Conservation (phyloP, 352 stramenopile species). For the Globisporangium takayamanum region DNA sequence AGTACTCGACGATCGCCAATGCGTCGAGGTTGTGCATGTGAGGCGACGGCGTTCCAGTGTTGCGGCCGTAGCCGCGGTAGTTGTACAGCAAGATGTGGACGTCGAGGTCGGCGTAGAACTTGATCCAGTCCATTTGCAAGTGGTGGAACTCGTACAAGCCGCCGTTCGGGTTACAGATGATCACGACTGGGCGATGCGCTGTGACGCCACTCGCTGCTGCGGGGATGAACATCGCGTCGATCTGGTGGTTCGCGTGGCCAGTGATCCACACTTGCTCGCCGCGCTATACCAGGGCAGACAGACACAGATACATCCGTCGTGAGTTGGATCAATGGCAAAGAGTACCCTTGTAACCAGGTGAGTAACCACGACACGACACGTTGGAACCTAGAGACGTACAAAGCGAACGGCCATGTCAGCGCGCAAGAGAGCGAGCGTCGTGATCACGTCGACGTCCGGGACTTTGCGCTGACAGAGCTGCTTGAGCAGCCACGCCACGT, state of each 20-base stretch:
- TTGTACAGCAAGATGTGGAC: slow-evolving; percentile 85
- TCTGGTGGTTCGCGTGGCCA: slow-evolving; percentile 44
- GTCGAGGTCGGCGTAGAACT: slow-evolving; percentile 77
- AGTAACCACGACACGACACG: not conserved
- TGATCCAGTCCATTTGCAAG: slow-evolving; percentile 87
- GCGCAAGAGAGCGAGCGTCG: slow-evolving; percentile 75
- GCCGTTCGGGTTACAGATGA: slow-evolving; percentile 84
- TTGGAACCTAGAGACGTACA: slow-evolving; percentile 28
- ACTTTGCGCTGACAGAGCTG: slow-evolving; percentile 42
- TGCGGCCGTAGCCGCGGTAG: slow-evolving; percentile 82
- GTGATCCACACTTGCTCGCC: slow-evolving; percentile 80
- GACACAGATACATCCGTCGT: not conserved
- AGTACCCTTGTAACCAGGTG: not conserved
- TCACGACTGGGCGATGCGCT: slow-evolving; percentile 40
- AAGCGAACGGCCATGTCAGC: slow-evolving; percentile 72
- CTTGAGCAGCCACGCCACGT: slow-evolving; percentile 44
- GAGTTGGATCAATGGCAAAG: not conserved
- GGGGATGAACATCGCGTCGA: slow-evolving; percentile 81
- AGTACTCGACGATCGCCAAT: slow-evolving; percentile 66
- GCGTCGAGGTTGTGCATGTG: slow-evolving; percentile 56
- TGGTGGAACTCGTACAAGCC: slow-evolving; percentile 85
- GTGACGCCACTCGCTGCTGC: slow-evolving; percentile 21
- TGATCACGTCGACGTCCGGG: slow-evolving; percentile 49
- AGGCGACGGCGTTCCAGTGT: slow-evolving; percentile 52
- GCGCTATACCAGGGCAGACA: slow-evolving; percentile 25